phyloP scores from a whole-genome alignment of 352 stramenopile genomes.

The Phytophthora meadii region DNA sequence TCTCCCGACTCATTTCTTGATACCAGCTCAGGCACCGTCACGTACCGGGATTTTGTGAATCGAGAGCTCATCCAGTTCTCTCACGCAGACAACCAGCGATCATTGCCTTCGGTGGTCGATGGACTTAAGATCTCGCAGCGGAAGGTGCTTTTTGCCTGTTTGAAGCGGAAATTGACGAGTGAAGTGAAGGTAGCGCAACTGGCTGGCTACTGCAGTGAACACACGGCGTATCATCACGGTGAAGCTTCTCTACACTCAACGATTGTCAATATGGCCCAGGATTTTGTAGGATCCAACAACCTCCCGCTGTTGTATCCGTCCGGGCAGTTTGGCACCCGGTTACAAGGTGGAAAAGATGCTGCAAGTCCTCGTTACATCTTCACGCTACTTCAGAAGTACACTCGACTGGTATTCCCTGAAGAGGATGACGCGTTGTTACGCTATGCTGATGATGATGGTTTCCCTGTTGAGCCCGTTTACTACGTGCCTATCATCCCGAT shows the following conservation, averaged over 20 bases:
- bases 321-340: slow-evolving; percentile 99
- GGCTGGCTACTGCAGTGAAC: slow-evolving; percentile 97
- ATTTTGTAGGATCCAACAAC: slow-evolving; percentile 99
- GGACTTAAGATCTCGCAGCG: slow-evolving; percentile 98
- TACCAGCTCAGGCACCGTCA: slow-evolving; percentile 90
- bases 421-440: slow-evolving; percentile 97
- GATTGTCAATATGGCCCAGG: slow-evolving; percentile 99
- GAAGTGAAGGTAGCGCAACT: slow-evolving; percentile 99
- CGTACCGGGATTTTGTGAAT: slow-evolving; percentile 98
- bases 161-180: slow-evolving; percentile 98
- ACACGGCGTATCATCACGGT: slow-evolving; percentile 99
- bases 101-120: slow-evolving; percentile 96
- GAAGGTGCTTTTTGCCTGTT: slow-evolving; percentile 98
- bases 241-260: slow-evolving; percentile 97
- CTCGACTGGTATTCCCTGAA: slow-evolving; percentile 97
- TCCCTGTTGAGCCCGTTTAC: slow-evolving; percentile 97
- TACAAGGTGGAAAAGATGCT: slow-evolving; percentile 98
- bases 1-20: slow-evolving; percentile 92
- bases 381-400: slow-evolving; percentile 96
- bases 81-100: slow-evolving; percentile 96
- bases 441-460: slow-evolving; percentile 98
- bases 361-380: slow-evolving; percentile 99
- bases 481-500: slow-evolving; percentile 98
- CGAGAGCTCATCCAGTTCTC: slow-evolving; percentile 99
- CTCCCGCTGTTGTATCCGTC: slow-evolving; percentile 97